Evolutionary conservation across 2,329 filamentous ascomycete species (phyloP).

Genomic region (Tolypocladium pustulatum): DNA sequence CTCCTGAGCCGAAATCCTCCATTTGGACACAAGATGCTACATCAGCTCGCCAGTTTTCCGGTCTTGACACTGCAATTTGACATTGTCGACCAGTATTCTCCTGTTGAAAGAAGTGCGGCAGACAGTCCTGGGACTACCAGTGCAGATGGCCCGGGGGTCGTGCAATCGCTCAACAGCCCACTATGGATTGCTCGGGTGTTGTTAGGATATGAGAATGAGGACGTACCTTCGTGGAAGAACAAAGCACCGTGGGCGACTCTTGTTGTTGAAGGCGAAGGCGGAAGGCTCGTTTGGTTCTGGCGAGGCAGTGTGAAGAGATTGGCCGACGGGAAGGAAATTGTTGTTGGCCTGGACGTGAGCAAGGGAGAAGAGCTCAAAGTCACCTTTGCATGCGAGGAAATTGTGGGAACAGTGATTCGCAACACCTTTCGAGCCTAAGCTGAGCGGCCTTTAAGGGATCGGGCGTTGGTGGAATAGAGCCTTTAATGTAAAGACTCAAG

Average conservation of each 20-base stretch:
- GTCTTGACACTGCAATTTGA: constrained; percentile 31
- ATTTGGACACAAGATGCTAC: constrained; percentile 62
- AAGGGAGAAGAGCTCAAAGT: constrained; percentile 46
- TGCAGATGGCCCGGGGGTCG: constrained; percentile 14
- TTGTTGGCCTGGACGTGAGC: constrained; percentile 45
- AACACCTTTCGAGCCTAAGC: constrained; percentile 3
- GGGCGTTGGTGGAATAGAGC: neutral
- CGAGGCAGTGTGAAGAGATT: constrained; percentile 53
- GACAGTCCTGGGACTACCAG: constrained; percentile 3
- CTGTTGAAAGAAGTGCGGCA: neutral
- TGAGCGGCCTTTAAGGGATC: constrained; percentile 5
- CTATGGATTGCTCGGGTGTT: constrained; percentile 46
- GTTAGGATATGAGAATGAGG: constrained; percentile 61
- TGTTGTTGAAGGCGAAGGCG: constrained; percentile 49
- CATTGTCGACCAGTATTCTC: constrained; percentile 12
- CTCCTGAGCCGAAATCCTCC: constrained; percentile 71
- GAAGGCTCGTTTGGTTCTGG: constrained; percentile 56
- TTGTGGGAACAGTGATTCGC: constrained; percentile 50
- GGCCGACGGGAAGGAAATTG: constrained; percentile 42
- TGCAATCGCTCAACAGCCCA: neutral
- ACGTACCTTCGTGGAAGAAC: constrained; percentile 50
- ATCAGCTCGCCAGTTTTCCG: constrained; percentile 61
- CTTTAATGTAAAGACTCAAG: neutral
- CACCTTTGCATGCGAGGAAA: constrained; percentile 76
- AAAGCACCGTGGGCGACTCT: constrained; percentile 61